Evolutionary conservation across 306 rosid genomes (phyloP).

Genomic region (Lotus japonicus): DNA sequence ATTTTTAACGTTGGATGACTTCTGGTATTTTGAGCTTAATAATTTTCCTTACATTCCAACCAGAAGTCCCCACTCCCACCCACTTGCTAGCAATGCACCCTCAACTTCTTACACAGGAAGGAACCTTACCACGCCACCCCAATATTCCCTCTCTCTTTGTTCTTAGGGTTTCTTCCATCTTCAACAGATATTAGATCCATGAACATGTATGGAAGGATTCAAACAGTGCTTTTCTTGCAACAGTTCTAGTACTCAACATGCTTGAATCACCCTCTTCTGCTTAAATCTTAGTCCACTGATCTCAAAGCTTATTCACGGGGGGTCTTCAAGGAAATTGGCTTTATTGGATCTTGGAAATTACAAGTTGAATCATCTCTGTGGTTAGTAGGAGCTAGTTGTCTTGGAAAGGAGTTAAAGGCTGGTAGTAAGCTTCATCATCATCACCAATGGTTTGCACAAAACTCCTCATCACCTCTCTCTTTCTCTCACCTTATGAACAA

Average conservation of each 20-base stretch:
- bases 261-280: conserved; percentile 11
- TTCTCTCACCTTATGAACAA: conserved; percentile 13
- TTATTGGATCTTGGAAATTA: conserved; percentile 21
- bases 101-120: conserved; percentile 22
- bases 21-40: conserved; percentile 27
- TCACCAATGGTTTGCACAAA: conserved; percentile 25
- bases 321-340: conserved; percentile 3
- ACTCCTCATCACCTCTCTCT: neutral
- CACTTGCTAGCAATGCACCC: neutral
- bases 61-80: conserved; percentile 28
- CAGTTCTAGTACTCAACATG: too few relatives aligned
- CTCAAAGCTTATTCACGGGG: conserved; percentile 16
- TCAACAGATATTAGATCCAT: conserved; percentile 26
- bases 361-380: conserved; percentile 16
- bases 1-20: conserved; percentile 44
- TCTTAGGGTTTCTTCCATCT: conserved; percentile 31
- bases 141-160: conserved; percentile 11
- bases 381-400: neutral
- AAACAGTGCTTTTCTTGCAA: neutral
- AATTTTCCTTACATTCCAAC: conserved; percentile 34
- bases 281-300: neutral
- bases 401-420: conserved; percentile 15
- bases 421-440: conserved; percentile 10
- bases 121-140: conserved; percentile 2
- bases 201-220: neutral